phyloP scores from a whole-genome alignment of 2,329 filamentous ascomycete genomes.

The Fusarium vanettenii region DNA sequence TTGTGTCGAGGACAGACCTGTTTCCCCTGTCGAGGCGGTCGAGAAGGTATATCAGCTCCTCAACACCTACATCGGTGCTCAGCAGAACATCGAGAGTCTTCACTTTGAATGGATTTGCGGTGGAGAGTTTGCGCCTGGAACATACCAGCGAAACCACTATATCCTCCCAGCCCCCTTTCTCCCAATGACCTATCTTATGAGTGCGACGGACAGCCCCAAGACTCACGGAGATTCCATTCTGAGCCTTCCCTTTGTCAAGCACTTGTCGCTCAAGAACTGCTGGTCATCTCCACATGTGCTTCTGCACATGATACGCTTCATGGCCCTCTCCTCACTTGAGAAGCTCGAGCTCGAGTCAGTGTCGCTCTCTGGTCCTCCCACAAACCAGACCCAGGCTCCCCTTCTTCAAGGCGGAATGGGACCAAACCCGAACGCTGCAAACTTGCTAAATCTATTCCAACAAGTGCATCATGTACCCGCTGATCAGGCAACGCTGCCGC shows the following conservation, averaged over 20 bases:
- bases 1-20: slow-evolving; percentile 58
- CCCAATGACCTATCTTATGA: slow-evolving; percentile 48
- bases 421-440: slow-evolving; percentile 13
- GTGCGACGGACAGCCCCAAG: slow-evolving; percentile 43
- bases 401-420: slow-evolving; percentile 32
- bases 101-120: slow-evolving; percentile 76
- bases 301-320: slow-evolving; percentile 60
- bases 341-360: slow-evolving; percentile 72
- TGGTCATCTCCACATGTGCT: slow-evolving; percentile 73
- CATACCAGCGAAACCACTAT: slow-evolving; percentile 70
- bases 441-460: slow-evolving; percentile 34
- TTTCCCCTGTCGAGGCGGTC: slow-evolving; percentile 65
- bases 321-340: slow-evolving; percentile 60
- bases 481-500: background rate
- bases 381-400: slow-evolving; percentile 39
- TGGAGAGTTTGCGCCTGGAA: slow-evolving; percentile 73
- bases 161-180: slow-evolving; percentile 71
- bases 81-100: slow-evolving; percentile 65
- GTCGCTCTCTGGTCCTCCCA: slow-evolving; percentile 66
- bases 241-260: slow-evolving; percentile 66
- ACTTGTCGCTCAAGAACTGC: slow-evolving; percentile 75
- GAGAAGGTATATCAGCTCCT: slow-evolving; percentile 65
- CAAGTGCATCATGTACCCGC: background rate
- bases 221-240: slow-evolving; percentile 54
- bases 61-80: slow-evolving; percentile 58